Conservation (phyloP, 2,329 filamentous ascomycete species). For the Hypoxylon sp. region DNA sequence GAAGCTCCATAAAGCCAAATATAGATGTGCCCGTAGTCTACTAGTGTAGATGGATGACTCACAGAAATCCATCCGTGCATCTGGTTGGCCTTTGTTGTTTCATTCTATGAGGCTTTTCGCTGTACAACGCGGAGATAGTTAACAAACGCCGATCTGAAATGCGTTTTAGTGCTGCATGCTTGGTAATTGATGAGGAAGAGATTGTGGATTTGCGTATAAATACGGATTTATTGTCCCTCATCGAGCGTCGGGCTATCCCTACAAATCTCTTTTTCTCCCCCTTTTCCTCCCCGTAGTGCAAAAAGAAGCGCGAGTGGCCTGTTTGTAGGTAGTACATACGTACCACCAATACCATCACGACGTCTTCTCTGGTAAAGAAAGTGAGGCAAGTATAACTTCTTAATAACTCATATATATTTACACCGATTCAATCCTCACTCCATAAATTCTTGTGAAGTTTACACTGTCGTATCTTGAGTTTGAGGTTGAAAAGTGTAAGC, state of each 20-base stretch:
- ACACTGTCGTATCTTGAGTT: neutral
- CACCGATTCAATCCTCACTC: neutral
- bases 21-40: neutral
- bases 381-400: constrained; percentile 13
- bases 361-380: constrained; percentile 7
- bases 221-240: constrained; percentile 3
- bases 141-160: constrained; percentile 20
- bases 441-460: neutral
- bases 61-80: neutral
- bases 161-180: constrained; percentile 8
- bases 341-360: constrained; percentile 2
- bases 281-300: neutral
- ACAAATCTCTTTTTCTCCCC: neutral
- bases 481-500: neutral
- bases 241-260: neutral
- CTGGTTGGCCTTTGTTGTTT: neutral
- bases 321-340: neutral
- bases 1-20: neutral
- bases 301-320: neutral
- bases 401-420: neutral
- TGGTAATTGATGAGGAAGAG: constrained; percentile 12
- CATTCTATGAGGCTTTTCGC: neutral
- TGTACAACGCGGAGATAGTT: constrained; percentile 15
- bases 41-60: neutral
- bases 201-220: constrained; percentile 8